These are phyloP conservation scores for Prunus salicina DNA, from an alignment of 306 rosid genomes.

Conservation along the genomic window DNA sequence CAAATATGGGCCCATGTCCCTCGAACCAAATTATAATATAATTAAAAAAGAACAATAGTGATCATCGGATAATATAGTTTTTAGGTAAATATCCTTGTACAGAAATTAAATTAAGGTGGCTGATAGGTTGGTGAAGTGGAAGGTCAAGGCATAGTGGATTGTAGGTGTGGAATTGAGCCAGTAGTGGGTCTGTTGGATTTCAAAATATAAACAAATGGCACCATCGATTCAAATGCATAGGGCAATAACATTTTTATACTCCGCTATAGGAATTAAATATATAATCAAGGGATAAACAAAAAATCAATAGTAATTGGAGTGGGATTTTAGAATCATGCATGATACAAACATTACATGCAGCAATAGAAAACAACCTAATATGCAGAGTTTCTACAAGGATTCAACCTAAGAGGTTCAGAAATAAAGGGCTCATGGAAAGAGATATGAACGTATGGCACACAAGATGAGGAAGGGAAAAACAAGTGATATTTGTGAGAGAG, in stretches of 20 bases:
- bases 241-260: conserved; percentile 1
- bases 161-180: conserved; percentile 34
- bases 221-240: background rate
- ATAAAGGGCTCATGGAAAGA: background rate
- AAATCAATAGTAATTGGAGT: background rate
- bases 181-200: conserved; percentile 23
- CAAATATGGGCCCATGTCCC: conserved; percentile 49
- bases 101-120: conserved; percentile 25
- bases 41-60: conserved; percentile 29
- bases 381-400: background rate
- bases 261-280: background rate
- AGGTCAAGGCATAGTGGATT: conserved; percentile 36
- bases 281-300: background rate
- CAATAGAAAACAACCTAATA: background rate
- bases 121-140: conserved; percentile 43
- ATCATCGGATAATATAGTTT: conserved; percentile 32
- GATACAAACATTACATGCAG: background rate
- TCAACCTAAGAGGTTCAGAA: background rate
- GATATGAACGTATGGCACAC: too few relatives aligned
- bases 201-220: conserved; percentile 16
- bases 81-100: conserved; percentile 34
- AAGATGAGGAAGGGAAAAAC: background rate
- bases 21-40: background rate
- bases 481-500: background rate
- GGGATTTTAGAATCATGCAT: conserved; percentile 1